Conservation (phyloP, 2,329 filamentous ascomycete species). For the Colletotrichum sp. region DNA sequence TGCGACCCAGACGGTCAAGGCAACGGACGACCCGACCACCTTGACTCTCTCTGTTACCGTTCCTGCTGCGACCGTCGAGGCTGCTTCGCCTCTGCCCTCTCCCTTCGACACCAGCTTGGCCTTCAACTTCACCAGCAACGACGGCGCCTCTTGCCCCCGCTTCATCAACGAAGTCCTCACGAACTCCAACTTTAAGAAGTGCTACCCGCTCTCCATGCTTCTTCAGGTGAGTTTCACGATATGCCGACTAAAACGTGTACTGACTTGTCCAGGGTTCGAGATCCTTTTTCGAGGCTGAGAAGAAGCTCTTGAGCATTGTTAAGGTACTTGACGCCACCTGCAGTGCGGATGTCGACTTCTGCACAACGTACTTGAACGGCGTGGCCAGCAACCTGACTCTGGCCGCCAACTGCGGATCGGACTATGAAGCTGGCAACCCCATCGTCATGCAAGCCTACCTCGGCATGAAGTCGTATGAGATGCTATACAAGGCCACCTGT, state of each 20-base stretch:
- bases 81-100: constrained; percentile 56
- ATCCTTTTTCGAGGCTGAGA: constrained; percentile 81
- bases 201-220: constrained; percentile 84
- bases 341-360: constrained; percentile 67
- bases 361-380: constrained; percentile 66
- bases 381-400: constrained; percentile 70
- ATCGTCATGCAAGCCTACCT: constrained; percentile 76
- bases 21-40: constrained; percentile 2
- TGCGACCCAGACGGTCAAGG: background rate
- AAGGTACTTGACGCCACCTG: constrained; percentile 82
- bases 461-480: constrained; percentile 77
- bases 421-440: constrained; percentile 71
- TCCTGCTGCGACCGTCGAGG: constrained; percentile 30
- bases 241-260: constrained; percentile 1
- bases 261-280: constrained; percentile 69
- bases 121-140: constrained; percentile 62
- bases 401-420: constrained; percentile 70
- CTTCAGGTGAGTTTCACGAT: constrained; percentile 64
- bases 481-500: constrained; percentile 82
- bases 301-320: constrained; percentile 74
- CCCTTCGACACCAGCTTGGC: constrained; percentile 71
- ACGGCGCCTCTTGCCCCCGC: constrained; percentile 59
- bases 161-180: constrained; percentile 74
- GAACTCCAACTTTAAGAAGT: constrained; percentile 71
- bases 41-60: constrained; percentile 15